Evolutionary conservation across 2,329 filamentous ascomycete species (phyloP).

Genomic region (Fusarium papillatum): DNA sequence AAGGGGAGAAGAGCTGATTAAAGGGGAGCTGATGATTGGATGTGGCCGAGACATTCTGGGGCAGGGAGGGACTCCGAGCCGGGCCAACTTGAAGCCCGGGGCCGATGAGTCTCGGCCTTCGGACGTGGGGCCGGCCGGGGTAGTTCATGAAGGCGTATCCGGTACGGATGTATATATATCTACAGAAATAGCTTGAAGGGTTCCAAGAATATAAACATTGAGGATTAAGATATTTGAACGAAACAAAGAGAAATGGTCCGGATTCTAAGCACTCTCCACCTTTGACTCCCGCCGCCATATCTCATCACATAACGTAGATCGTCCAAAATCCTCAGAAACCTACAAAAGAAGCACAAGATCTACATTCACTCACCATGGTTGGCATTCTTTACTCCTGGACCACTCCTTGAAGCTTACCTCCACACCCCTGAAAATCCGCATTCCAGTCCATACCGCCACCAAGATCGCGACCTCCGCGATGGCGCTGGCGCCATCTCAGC

Average conservation of each 20-base stretch:
- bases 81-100: slow-evolving; percentile 26
- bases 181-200: neutral
- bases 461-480: neutral
- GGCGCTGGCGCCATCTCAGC: neutral
- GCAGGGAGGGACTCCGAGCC: slow-evolving; percentile 7
- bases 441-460: slow-evolving; percentile 16
- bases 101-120: slow-evolving; percentile 32
- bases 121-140: slow-evolving; percentile 31
- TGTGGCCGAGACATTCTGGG: neutral
- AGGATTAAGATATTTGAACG: neutral
- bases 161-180: neutral
- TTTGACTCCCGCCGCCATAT: slow-evolving; percentile 24
- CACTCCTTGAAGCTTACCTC: neutral
- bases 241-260: neutral
- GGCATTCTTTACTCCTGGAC: neutral
- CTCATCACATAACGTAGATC: slow-evolving; percentile 25
- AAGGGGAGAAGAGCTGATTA: slow-evolving; percentile 29
- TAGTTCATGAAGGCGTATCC: neutral
- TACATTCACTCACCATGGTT: slow-evolving; percentile 6
- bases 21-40: slow-evolving; percentile 30
- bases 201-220: neutral
- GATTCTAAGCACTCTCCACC: neutral
- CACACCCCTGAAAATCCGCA: slow-evolving; percentile 2
- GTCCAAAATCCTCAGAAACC: slow-evolving; percentile 16
- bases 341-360: neutral